Evolutionary conservation across 176 grass and related monocot genomes (phyloP).

Genomic region (Dactylis glomerata): DNA sequence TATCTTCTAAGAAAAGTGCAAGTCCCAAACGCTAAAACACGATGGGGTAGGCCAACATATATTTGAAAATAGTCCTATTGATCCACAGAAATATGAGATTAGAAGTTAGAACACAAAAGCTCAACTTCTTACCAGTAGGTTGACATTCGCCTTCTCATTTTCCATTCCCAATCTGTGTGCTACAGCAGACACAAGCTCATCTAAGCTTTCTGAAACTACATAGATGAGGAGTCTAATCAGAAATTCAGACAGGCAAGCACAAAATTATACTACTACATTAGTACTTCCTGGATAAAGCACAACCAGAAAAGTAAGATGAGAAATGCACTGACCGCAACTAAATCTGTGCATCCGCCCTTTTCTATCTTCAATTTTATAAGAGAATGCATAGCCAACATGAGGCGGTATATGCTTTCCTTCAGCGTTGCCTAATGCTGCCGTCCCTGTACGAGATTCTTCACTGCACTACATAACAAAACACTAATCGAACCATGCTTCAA

Average conservation of each 20-base stretch:
- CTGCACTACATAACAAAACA: constrained; percentile 36
- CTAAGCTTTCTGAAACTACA: constrained; percentile 12
- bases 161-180: constrained; percentile 44
- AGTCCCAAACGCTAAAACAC: too few species aligned
- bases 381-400: constrained; percentile 54
- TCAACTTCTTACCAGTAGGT: constrained; percentile 58
- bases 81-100: too few species aligned
- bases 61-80: too few species aligned
- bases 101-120: not conserved
- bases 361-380: constrained; percentile 37
- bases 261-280: not conserved
- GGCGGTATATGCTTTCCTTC: constrained; percentile 51
- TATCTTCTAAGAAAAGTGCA: too few species aligned
- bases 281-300: not conserved
- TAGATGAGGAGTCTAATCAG: too few species aligned
- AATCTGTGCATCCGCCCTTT: constrained; percentile 67
- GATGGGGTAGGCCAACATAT: too few species aligned
- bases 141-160: constrained; percentile 30
- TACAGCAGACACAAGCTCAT: constrained; percentile 58
- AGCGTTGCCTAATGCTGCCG: constrained; percentile 31
- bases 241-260: not conserved
- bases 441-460: constrained; percentile 38
- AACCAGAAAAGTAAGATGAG: not conserved
- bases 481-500: not conserved
- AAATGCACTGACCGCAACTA: constrained; percentile 55